Base-by-base conservation (phyloP, 2,329 filamentous ascomycete genomes). In the Neofusicoccum cordaticola region DNA sequence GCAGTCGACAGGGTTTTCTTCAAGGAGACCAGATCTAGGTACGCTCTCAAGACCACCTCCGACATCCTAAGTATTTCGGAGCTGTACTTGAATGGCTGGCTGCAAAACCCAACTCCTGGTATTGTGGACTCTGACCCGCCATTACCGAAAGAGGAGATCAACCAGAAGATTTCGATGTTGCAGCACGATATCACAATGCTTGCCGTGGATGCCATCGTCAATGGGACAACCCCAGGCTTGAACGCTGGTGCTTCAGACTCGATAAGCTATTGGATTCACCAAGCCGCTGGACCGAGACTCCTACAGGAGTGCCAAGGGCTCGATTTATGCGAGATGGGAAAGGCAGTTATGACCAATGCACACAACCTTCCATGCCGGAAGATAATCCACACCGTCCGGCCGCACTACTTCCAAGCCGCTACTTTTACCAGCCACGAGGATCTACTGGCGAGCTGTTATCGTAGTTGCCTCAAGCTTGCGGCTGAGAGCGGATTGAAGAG, bases 201-300 rank as follows among this genome's bases (percentile, higher is more conserved):
- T 3, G 68, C 70, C 27, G 74, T 75, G 0, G 75, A 75, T 47
- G 74, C 74, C 11, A 76, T 77, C 19, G 71, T 77, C 11, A 76
- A 74, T 47, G 73, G 71, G 47, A 70, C 73, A 1, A 72, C 71
- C 13, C 48, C 34, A 7, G 48, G 65, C 1, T 51, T 74, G 58
- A 68, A 64, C 6, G 12, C 66, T 41, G 51, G 50, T 27, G 61
- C 65, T 9, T 68, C 61, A 2, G 48, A 63, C 44, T 57, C 42
- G 13, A 47, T 64, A 17, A 41, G 34, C 15, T 57, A 34, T 34
- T 56, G 65, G 7, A 62, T 77, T 6, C 71, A 75, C 47, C 68
- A 67, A 67, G 71, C 70, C 31, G 74, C 72, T 17, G 75, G 75
- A 1, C 69, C 72, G 34, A 67, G 50, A 1, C 66, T 77, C 2